These are phyloP conservation scores for Fusarium sp. DNA, from an alignment of 2,329 filamentous ascomycete species.

Conservation along the genomic window DNA sequence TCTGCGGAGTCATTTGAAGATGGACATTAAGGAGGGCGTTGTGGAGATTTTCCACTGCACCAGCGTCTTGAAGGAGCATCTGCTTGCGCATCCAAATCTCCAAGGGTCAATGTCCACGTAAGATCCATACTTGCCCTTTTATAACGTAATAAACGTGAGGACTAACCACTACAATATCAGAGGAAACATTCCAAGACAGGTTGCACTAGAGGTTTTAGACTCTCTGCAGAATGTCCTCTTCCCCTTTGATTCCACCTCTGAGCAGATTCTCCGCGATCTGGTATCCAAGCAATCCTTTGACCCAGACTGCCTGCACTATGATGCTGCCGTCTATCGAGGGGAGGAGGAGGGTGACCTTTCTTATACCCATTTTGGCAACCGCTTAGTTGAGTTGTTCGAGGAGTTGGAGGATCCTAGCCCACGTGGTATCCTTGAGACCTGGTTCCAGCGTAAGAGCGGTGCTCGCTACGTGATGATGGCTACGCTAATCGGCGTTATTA, in stretches of 20 bases:
- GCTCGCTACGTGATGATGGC: not conserved
- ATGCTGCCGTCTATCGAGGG: not conserved
- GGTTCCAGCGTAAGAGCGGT: not conserved
- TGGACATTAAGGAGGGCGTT: not conserved
- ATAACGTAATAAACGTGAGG: accelerated
- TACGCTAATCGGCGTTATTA: not conserved
- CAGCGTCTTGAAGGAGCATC: not conserved
- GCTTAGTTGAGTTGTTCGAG: not conserved
- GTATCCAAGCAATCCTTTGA: not conserved
- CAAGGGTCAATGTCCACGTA: not conserved
- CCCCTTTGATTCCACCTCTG: not conserved
- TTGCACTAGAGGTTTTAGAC: not conserved
- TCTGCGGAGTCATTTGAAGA: not conserved
- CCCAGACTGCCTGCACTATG: not conserved
- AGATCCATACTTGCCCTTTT: not conserved
- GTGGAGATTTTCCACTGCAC: not conserved
- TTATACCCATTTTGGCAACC: not conserved
- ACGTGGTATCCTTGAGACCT: not conserved
- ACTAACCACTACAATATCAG: not conserved
- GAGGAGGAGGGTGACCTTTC: not conserved
- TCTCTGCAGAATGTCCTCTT: not conserved
- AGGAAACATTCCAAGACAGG: not conserved
- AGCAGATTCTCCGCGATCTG: not conserved
- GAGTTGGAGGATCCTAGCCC: not conserved
- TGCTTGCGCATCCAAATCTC: not conserved